A percentile compares a stretch with the other conserved stretches of the same genome.
These are phyloP conservation scores for Parasarocladium wereldwijsianum DNA, from an alignment of 2,329 filamentous ascomycete genomes.

Conservation along the genomic window DNA sequence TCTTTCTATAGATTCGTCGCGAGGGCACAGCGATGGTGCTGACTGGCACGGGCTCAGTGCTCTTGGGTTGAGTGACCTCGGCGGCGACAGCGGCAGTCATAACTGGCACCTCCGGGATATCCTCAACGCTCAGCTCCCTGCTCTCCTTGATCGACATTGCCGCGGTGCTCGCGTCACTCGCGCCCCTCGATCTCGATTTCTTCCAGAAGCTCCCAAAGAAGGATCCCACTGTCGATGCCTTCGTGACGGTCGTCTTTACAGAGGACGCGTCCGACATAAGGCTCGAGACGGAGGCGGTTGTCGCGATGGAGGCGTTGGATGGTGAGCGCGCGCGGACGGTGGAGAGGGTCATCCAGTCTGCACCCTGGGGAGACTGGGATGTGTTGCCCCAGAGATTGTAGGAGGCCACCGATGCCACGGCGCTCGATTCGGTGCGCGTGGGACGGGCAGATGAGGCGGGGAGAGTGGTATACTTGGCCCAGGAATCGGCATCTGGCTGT, in stretches of 20 bases:
- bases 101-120: constrained; percentile 2
- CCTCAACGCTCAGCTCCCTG: neutral
- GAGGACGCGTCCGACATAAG: constrained; percentile 5
- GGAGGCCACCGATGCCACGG: neutral
- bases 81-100: neutral
- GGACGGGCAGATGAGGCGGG: no score
- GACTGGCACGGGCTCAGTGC: neutral
- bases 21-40: neutral
- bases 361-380: neutral
- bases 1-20: constrained; percentile 5
- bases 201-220: constrained; percentile 2
- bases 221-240: constrained; percentile 6
- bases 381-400: constrained; percentile 1
- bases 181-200: constrained; percentile 1
- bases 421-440: no score
- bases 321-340: constrained; percentile 4
- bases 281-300: constrained; percentile 7
- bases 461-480: no score
- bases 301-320: constrained; percentile 7
- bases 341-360: constrained; percentile 2
- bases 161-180: constrained; percentile 2
- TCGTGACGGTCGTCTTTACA: constrained; percentile 6
- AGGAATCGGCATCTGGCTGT: no score
- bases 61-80: neutral
- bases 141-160: no score